phyloP scores from a whole-genome alignment of 2,329 filamentous ascomycete genomes.

The Moelleriella libera region DNA sequence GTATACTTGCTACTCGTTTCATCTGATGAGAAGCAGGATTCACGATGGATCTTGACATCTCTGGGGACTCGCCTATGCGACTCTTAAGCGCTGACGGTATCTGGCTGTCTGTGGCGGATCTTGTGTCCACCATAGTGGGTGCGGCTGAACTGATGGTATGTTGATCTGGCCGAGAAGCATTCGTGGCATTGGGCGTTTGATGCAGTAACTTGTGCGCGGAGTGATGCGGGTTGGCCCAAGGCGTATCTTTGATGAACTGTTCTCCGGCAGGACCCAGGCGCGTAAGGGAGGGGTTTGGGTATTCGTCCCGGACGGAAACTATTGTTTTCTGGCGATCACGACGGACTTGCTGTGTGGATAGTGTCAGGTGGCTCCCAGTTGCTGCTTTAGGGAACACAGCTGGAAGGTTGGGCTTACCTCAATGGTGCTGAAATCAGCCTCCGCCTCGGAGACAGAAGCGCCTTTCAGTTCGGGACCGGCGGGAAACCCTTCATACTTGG shows the following conservation, averaged over 20 bases:
- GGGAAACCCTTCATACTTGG: constrained; percentile 92
- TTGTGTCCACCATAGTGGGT: constrained; percentile 9
- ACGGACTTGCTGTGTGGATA: constrained; percentile 16
- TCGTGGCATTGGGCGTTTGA: constrained; percentile 14
- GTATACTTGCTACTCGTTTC: constrained; percentile 18
- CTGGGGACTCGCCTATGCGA: constrained; percentile 26
- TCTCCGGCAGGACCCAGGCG: constrained; percentile 58
- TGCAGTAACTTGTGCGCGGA: constrained; percentile 45
- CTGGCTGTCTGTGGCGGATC: constrained; percentile 9
- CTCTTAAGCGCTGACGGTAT: constrained; percentile 11
- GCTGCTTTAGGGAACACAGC: background rate
- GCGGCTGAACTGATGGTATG: background rate
- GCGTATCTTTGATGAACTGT: constrained; percentile 76
- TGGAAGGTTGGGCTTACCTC: constrained; percentile 37
- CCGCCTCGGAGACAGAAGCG: constrained; percentile 58
- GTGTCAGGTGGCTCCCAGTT: constrained; percentile 6
- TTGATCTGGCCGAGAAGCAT: constrained; percentile 5
- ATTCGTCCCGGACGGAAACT: constrained; percentile 29
- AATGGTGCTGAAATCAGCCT: constrained; percentile 82
- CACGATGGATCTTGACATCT: constrained; percentile 23
- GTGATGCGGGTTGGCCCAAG: constrained; percentile 85
- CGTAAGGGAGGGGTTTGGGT: constrained; percentile 31
- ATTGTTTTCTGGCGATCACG: constrained; percentile 22
- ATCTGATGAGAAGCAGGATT: constrained; percentile 17
- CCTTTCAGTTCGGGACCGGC: constrained; percentile 76